Percentiles rank a stretch among this genome's conserved stretches.
phyloP scores from a whole-genome alignment of 2,329 filamentous ascomycete species.

The Nemania sp. region DNA sequence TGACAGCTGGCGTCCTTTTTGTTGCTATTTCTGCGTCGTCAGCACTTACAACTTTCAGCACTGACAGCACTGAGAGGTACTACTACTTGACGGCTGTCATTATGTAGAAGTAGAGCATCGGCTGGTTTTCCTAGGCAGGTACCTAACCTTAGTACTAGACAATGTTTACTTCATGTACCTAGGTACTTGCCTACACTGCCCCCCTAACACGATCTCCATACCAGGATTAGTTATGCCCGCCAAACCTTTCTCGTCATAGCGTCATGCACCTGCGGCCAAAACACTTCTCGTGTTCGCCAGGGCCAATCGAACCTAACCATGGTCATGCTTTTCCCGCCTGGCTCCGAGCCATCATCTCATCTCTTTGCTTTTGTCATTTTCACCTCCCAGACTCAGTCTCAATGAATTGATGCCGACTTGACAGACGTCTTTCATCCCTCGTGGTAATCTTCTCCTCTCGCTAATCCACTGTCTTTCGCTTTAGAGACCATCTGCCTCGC shows the following conservation, averaged over 20 bases:
- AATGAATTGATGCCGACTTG: slow-evolving; percentile 29
- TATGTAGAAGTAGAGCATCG: too few relatives aligned
- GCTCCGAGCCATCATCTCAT: slow-evolving; percentile 20
- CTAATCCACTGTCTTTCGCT: slow-evolving; percentile 37
- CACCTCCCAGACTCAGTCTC: slow-evolving; percentile 12
- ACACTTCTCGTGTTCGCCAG: slow-evolving; percentile 30
- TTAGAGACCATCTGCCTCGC: slow-evolving; percentile 28
- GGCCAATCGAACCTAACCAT: slow-evolving; percentile 21
- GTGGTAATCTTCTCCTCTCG: slow-evolving; percentile 19
- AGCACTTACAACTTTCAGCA: too few relatives aligned
- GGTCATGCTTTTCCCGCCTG: slow-evolving; percentile 24
- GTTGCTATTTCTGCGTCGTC: too few relatives aligned
- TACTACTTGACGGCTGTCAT: too few relatives aligned
- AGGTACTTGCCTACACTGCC: slow-evolving; percentile 15
- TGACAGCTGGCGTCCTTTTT: too few relatives aligned
- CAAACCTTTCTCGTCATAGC: slow-evolving; percentile 28
- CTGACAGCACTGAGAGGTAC: too few relatives aligned
- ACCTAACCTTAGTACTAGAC: too few relatives aligned
- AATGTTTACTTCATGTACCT: too few relatives aligned
- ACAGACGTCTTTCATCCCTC: slow-evolving; percentile 12
- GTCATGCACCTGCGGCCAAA: slow-evolving; percentile 21
- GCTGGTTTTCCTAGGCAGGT: neutral
- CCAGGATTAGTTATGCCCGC: slow-evolving; percentile 22
- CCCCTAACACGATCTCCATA: slow-evolving; percentile 22
- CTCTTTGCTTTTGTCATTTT: slow-evolving; percentile 22